Conservation (phyloP, 306 rosid species). For the Cucurbita ficifolia region DNA sequence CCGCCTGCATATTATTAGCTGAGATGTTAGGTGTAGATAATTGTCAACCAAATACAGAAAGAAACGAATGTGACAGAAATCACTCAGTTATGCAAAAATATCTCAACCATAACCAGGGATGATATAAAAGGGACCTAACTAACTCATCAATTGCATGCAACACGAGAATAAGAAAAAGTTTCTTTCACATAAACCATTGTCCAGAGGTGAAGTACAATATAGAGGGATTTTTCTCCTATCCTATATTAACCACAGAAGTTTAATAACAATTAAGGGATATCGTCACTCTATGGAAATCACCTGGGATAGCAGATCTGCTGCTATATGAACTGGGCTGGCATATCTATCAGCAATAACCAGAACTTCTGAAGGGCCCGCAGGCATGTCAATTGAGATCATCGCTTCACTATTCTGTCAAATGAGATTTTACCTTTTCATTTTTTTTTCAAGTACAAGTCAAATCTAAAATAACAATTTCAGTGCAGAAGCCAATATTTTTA, state of each 20-base stretch:
- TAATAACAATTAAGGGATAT: neutral
- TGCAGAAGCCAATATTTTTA: neutral
- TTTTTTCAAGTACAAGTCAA: neutral
- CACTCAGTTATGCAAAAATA: too few relatives aligned
- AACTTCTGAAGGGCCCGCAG: constrained; percentile 99
- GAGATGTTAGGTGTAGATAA: neutral
- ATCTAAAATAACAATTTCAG: neutral
- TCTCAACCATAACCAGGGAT: too few relatives aligned
- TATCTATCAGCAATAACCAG: constrained; percentile 84
- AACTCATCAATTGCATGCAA: neutral
- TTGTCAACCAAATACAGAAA: neutral
- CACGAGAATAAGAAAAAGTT: neutral
- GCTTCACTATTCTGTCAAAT: constrained; percentile 82
- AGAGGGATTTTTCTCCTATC: neutral
- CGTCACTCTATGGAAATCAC: constrained; percentile 18
- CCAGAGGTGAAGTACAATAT: neutral
- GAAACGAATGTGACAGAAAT: too few relatives aligned
- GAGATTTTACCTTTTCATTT: neutral
- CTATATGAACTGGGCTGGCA: constrained; percentile 77
- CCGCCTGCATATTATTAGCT: constrained; percentile 53
- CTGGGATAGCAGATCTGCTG: constrained; percentile 98
- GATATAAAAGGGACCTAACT: neutral
- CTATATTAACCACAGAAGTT: neutral
- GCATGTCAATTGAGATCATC: constrained; percentile 97
- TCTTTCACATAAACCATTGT: neutral